These are phyloP conservation scores for Spongiforma sp. DNA, from an alignment of 1,284 basidiomycete species.

Conservation along the genomic window DNA sequence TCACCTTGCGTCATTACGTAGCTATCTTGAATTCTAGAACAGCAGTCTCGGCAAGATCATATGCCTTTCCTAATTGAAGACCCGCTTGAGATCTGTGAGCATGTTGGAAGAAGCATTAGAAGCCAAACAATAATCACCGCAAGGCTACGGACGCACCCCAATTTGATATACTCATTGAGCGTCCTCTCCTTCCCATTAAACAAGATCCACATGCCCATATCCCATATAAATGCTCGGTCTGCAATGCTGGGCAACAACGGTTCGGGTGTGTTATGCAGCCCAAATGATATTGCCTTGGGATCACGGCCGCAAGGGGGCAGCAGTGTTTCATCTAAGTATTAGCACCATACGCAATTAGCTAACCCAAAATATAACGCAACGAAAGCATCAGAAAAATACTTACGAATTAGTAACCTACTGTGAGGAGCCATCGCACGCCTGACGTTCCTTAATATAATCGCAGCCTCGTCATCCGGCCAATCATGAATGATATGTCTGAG, in stretches of 20 bases:
- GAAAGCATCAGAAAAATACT: background rate
- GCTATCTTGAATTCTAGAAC: background rate
- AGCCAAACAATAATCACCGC: background rate
- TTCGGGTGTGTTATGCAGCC: background rate
- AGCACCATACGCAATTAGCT: too few species aligned
- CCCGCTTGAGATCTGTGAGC: background rate
- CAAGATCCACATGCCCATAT: background rate
- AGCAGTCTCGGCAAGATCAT: background rate
- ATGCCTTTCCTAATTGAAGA: background rate
- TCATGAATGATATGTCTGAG: background rate
- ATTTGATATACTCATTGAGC: background rate
- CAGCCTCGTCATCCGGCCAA: background rate
- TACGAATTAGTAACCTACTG: background rate
- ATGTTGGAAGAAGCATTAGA: background rate
- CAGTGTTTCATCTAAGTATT: background rate
- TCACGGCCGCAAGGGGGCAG: background rate
- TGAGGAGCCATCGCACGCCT: background rate
- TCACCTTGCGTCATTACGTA: too few species aligned
- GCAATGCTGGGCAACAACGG: background rate
- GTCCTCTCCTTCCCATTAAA: background rate
- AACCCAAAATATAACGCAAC: background rate
- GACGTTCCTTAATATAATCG: background rate
- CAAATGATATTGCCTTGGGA: background rate
- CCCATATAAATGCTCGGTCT: background rate
- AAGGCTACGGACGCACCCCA: background rate